Evolutionary conservation across 1,284 basidiomycete species (phyloP).

Genomic region (Athelia psychrophila): DNA sequence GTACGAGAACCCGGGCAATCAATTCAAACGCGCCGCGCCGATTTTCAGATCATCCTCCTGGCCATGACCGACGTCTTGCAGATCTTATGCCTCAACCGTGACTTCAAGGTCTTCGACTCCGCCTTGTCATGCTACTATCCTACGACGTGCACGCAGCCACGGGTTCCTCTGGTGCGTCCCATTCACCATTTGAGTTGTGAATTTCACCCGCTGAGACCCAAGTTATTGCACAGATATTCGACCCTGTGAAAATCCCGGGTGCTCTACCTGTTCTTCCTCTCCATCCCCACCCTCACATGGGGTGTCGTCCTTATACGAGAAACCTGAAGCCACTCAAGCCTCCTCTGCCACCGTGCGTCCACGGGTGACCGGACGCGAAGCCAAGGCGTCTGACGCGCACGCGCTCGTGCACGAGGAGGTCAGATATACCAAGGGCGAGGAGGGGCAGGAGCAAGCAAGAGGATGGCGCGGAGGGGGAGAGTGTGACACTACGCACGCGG

Average conservation of each 20-base stretch:
- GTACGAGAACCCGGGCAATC: constrained; percentile 78
- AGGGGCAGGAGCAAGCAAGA: constrained; percentile 30
- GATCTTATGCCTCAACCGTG: constrained; percentile 88
- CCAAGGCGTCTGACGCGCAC: constrained; percentile 14
- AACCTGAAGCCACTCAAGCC: constrained; percentile 52
- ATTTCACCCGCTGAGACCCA: not conserved
- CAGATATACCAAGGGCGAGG: constrained; percentile 20
- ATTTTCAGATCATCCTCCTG: constrained; percentile 81
- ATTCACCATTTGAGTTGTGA: not conserved
- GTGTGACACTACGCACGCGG: constrained; percentile 28
- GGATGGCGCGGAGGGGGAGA: no score
- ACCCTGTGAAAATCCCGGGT: constrained; percentile 84
- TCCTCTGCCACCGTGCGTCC: constrained; percentile 14
- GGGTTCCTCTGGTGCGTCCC: constrained; percentile 25
- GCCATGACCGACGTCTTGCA: constrained; percentile 81
- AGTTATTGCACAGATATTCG: constrained; percentile 79
- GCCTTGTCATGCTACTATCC: constrained; percentile 78
- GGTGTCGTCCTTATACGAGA: constrained; percentile 88
- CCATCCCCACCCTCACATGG: constrained; percentile 79
- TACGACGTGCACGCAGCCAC: constrained; percentile 70
- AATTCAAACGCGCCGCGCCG: constrained; percentile 78
- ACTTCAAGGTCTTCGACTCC: constrained; percentile 77
- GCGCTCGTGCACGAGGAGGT: constrained; percentile 18
- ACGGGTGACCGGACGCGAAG: constrained; percentile 6
- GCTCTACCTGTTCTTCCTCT: constrained; percentile 81